Percentiles rank a stretch among this genome's conserved stretches.
phyloP scores from a whole-genome alignment of 2,329 filamentous ascomycete genomes.

The Pseudogymnoascus sp. region DNA sequence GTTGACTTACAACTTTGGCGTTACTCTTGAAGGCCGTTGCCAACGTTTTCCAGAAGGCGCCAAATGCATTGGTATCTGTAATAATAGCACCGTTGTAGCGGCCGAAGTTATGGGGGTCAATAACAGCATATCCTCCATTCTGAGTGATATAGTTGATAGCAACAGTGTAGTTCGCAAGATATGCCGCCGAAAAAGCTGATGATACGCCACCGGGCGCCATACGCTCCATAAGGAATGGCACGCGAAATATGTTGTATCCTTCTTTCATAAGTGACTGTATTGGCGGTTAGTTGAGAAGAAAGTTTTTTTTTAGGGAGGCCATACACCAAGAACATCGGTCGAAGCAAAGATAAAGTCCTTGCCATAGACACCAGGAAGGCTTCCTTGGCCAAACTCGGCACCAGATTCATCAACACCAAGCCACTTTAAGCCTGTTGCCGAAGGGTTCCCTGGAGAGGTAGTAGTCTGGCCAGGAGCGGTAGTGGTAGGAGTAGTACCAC shows the following conservation, averaged over 20 bases:
- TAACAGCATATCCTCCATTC: constrained; percentile 39
- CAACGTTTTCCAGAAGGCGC: constrained; percentile 35
- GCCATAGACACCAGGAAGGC: constrained; percentile 46
- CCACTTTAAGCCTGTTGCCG: constrained; percentile 9
- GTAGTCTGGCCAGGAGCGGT: background rate
- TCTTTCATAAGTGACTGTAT: constrained; percentile 11
- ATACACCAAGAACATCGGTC: background rate
- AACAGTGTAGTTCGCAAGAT: constrained; percentile 36
- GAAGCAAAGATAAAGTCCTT: constrained; percentile 47
- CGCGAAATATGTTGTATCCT: constrained; percentile 43
- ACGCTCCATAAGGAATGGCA: constrained; percentile 52
- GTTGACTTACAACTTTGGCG: constrained; percentile 29
- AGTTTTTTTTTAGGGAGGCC: background rate
- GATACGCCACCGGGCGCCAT: constrained; percentile 41
- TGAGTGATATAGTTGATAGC: constrained; percentile 37
- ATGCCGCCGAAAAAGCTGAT: constrained; percentile 33
- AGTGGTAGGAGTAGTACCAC: background rate
- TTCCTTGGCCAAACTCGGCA: constrained; percentile 53
- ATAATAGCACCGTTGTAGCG: constrained; percentile 39
- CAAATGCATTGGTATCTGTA: constrained; percentile 30
- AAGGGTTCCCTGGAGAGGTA: background rate
- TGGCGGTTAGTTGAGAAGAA: background rate
- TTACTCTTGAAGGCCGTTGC: constrained; percentile 32
- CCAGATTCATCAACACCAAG: constrained; percentile 39
- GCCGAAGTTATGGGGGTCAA: constrained; percentile 45